Evolutionary conservation across 495 filamentous ascomycete species (phyloP), one percentile per base, ranked within the genome.

Genomic region (Neurospora sp.): DNA sequence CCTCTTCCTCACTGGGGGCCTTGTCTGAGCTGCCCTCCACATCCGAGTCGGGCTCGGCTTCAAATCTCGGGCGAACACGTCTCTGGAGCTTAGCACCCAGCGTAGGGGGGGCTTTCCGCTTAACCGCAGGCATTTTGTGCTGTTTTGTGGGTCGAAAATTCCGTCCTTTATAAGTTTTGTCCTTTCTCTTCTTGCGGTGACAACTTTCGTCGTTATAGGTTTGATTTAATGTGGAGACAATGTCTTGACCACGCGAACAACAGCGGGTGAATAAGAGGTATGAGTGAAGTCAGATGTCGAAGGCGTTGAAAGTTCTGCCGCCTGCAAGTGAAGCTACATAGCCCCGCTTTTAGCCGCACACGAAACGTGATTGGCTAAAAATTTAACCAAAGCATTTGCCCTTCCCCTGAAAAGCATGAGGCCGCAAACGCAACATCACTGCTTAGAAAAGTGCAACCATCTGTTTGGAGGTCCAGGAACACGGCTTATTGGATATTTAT

Each of bases 21-120:
- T 79, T 77, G 72, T 73, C 73, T 39, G 53, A 65, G 53, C 53
- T 65, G 1, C 77, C 73, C 8, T 79, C 78, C 27, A 74, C 71
- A 7, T 88, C 87, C 37, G 87, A 83, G 3, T 91, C 89, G 0
- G 87, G 86, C 70, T 87, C 85, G 3, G 79, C 78, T 48, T 88
- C 89, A 41, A 84, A 85, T 40, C 86, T 82, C 0, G 88, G 87
- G 48, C 86, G 86, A 41, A 92, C 87, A 59, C 90, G 84, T 72
- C 89, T 84, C 75, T 91, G 86, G 9, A 92, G 79, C 38, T 80
- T 82, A 9, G 40, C 9, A 20, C 71, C 70, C 35, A 73, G 42
- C 20, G 69, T 74, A 48, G 75, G 37, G 6, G 74, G 53, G 12
- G 73, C 75, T 76, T 82, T 83, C 16, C 81, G 75, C 53, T 83